A percentile compares a stretch with the other conserved stretches of the same genome.
Conservation (phyloP, 305 asterid species). For the Fraxinus sp. region DNA sequence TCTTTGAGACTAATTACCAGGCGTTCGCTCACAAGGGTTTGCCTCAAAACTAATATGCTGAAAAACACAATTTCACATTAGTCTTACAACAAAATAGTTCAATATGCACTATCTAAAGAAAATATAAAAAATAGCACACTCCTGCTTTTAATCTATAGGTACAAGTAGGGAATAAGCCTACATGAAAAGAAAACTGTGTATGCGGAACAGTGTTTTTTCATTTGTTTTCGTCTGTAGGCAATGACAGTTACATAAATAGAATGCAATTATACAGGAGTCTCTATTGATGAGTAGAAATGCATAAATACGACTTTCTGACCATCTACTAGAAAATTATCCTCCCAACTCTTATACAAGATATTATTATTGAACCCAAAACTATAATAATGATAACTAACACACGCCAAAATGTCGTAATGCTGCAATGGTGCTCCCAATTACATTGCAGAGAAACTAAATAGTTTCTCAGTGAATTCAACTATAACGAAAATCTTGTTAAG, state of each 20-base stretch:
- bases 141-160: neutral
- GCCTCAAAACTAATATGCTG: conserved; percentile 28
- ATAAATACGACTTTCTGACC: neutral
- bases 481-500: no score
- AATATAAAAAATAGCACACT: neutral
- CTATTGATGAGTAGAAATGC: neutral
- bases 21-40: conserved; percentile 18
- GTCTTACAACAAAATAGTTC: neutral
- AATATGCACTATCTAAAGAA: neutral
- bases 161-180: neutral
- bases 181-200: neutral
- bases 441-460: neutral
- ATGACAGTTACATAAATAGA: neutral
- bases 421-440: neutral
- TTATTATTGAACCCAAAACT: neutral
- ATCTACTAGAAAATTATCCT: neutral
- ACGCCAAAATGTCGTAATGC: neutral
- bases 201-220: neutral
- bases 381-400: no score
- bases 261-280: neutral
- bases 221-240: neutral
- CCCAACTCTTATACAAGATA: neutral
- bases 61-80: neutral
- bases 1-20: conserved; percentile 20
- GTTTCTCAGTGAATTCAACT: neutral